Percentiles rank a stretch among this genome's conserved stretches.
phyloP scores from a whole-genome alignment of 1,284 basidiomycete genomes.

The Afroboletus lepidellus region DNA sequence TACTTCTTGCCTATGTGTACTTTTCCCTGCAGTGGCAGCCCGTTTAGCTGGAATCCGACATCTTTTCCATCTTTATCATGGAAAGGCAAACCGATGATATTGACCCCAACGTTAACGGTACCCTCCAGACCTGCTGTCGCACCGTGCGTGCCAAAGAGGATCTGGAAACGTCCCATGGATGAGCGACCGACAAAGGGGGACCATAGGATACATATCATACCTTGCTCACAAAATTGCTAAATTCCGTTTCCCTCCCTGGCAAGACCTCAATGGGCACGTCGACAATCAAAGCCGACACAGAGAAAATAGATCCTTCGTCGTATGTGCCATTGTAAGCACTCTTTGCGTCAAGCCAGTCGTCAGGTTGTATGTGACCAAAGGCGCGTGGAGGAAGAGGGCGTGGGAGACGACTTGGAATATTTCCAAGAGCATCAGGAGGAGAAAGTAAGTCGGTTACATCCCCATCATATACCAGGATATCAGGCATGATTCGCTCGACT shows the following conservation, averaged over 20 bases:
- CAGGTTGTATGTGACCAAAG: slow-evolving; percentile 69
- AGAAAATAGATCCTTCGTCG: slow-evolving; percentile 52
- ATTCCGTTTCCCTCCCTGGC: slow-evolving; percentile 69
- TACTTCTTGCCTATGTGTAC: slow-evolving; percentile 63
- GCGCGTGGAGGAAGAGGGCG: slow-evolving; percentile 65
- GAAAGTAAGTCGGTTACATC: slow-evolving; percentile 43
- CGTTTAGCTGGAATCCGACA: slow-evolving; percentile 55
- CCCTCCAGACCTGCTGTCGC: slow-evolving; percentile 71
- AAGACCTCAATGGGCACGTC: slow-evolving; percentile 74
- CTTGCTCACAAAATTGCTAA: slow-evolving; percentile 72
- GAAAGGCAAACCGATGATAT: slow-evolving; percentile 62
- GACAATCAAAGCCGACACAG: slow-evolving; percentile 59
- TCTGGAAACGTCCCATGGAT: slow-evolving; percentile 39
- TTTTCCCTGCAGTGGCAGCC: slow-evolving; percentile 64
- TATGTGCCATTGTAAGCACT: slow-evolving; percentile 45
- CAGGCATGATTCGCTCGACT: slow-evolving; percentile 64
- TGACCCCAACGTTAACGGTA: slow-evolving; percentile 56
- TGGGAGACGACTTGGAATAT: slow-evolving; percentile 48
- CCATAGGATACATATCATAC: slow-evolving; percentile 35
- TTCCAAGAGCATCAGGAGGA: slow-evolving; percentile 9
- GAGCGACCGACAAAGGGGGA: neutral
- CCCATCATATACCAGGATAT: slow-evolving; percentile 74
- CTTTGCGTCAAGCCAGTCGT: slow-evolving; percentile 60
- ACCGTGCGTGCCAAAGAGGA: slow-evolving; percentile 63
- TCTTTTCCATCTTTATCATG: slow-evolving; percentile 33